Evolutionary conservation across 164 flowering plant species (phyloP), one percentile per base, ranked within the genome.

Genomic region (Saururus chinensis): DNA sequence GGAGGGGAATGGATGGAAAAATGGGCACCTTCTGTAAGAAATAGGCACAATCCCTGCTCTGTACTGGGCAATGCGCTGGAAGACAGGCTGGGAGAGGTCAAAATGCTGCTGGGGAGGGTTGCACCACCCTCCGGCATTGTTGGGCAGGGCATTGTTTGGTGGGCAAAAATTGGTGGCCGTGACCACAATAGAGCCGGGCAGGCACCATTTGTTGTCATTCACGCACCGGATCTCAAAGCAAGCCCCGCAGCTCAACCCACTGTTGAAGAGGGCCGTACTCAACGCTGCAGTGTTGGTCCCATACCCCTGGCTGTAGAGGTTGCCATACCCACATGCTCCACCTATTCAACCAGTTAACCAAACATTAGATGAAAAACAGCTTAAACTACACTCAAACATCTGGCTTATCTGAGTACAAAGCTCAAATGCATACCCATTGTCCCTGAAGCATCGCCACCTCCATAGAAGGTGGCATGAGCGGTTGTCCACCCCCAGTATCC

Each of bases 91-190:
- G 59, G 96, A 62, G 63, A 88, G 87, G 63, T 88, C 96, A 71
- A 88, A 88, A 63, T 88, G 96, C 4, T 72, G 86, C 19, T 25
- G 77, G 22, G 92, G 92, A 68, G 92, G 87, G 71, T 82, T 79
- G 68, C 96, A 87, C 93, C 96, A 89, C 19, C 91, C 89, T 30
- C 67, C 67, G 42, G 42, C 61, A 49, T 57, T 64, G 61, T 64
- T 64, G n/a, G 66, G 66, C 37, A 63, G 66, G 35, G 66, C 66
- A 40, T 63, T 63, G 72, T 87, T 87, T 40, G 92, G 88, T 2
- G 92, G 96, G 73, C 92, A 88, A 75, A 86, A 83, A 57, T 89
- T 89, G 35, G 96, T 89, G 65, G 91, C 93, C 0, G 91, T 89
- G 72, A 89, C 93, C 57, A 81, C 66, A 56, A 84, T 74, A 13